Evolutionary conservation across 1,284 basidiomycete species (phyloP), one percentile per base, ranked within the genome.

Genomic region (Trichosporon sp.): DNA sequence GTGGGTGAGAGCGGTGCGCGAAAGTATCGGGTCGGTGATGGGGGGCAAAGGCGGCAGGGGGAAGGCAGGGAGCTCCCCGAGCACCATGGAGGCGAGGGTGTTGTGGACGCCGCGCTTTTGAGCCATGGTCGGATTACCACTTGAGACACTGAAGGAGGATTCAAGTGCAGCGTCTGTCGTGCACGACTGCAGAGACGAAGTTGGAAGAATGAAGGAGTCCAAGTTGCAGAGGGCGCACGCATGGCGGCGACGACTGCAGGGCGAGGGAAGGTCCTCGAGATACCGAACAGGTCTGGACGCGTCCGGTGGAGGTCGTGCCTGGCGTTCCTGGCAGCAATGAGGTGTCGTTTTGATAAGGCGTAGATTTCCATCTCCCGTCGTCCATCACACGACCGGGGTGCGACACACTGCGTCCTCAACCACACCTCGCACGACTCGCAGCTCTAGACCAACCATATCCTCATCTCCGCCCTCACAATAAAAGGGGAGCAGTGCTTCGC

Each of bases 11-110:
- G 73, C 75, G 7, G 73, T 67, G 1, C 64, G 21, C 15, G 62
- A 60, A 2, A 80, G 72, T 0, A 60, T 62, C 1, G 62, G 29
- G 63, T 79, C 72, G 42, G 70, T 70, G 65, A 81, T 77, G 7
- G 69, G 71, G 0, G 78, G 78, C 11, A 80, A 66, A 0, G 76
- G 75, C n/a, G 78, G 76, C 11, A 78, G 73, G 35, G 63, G 25
- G 38, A 77, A 64, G 32, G 62, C 47, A 2, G 75, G 75, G 15
- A 75, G 70, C 7, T 65, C 42, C 2, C 72, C 72, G 12, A 73
- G 63, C 12, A 56, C n/a, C 67, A 65, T 70, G 34, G 63, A 65
- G 60, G 38, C 66, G 71, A 38, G 68, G 56, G 25, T 35, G 44
- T 21, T 44, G n/a, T 62, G 38, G 13, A 60, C 23, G 9, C 34